Base-by-base conservation (phyloP, 2,329 filamentous ascomycete species). In the Lojkania enalia region DNA sequence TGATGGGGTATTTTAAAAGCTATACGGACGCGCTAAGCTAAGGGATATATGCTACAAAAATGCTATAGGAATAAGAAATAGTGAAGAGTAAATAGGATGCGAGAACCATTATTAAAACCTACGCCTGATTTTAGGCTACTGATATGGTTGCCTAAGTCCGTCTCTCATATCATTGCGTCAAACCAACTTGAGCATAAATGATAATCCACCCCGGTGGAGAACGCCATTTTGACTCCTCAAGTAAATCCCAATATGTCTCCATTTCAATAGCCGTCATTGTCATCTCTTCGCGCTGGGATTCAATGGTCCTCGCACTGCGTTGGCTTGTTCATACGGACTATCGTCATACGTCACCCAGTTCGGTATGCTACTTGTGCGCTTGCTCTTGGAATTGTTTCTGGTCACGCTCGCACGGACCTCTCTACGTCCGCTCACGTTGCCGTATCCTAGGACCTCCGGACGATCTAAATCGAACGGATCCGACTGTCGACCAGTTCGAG, bases 401-500 rank as follows among this genome's bases (percentile, higher is more conserved):
- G 59, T 62, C 11, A 67, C 52, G 37, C 61, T 68, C 2, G 50
- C 60, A 19, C 55, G 52, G 21, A 67, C 61, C 37, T 64, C 52
- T 36, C 46, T 52, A 6, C 60, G 53, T 11, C 57, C 60, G 30
- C 55, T 48, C 13, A 66, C 58, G 30, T 49, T 53, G 3, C 64
- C 59, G 35, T 70, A 67, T 1, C 64, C 62, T 6, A 72, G 53
- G 6, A 72, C 61, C 45, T 72, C 69, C 7, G 69, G 69, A 11
- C 66, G 55, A 41, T 72, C 69, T 12, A 72, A 61, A 43, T 72
- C 69, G 33, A 72, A 72, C 0, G 69, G 69, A 43, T 72, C 69
- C 1, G 67, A 70, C 30, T 71, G 66, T 12, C 68, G 63, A 23
- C 65, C 60, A n/a, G 52, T 58, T 5, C 63, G 58, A 6, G 50